A percentile compares a stretch with the other conserved stretches of the same genome.
These are phyloP conservation scores for Boletus rubroflammeus DNA, from an alignment of 768 basidiomycete genomes.

Conservation along the genomic window DNA sequence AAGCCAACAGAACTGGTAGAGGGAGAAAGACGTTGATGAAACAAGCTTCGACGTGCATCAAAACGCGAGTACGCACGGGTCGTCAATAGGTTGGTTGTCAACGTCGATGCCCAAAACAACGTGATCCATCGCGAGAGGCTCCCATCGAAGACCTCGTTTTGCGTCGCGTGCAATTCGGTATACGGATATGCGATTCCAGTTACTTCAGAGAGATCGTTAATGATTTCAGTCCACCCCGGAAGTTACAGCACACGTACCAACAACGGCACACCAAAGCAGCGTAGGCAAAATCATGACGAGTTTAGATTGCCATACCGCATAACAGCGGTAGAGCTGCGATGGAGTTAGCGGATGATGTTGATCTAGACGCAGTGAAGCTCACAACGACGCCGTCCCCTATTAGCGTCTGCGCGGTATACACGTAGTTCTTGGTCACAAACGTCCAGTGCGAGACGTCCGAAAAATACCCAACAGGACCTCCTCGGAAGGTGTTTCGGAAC, in stretches of 20 bases:
- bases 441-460: not conserved
- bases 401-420: not conserved
- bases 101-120: not conserved
- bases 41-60: too few relatives aligned
- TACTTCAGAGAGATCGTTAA: not conserved
- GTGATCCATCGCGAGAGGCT: not conserved
- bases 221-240: not conserved
- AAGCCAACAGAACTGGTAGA: not conserved
- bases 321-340: not conserved
- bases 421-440: not conserved
- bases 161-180: not conserved
- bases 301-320: not conserved
- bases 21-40: not conserved
- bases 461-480: not conserved
- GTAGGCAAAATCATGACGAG: not conserved
- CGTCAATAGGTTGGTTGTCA: slow-evolving; percentile 1
- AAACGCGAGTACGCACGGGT: not conserved
- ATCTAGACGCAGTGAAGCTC: not conserved
- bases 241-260: not conserved
- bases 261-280: not conserved
- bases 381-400: not conserved
- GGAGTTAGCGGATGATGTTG: not conserved
- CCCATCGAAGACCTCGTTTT: not conserved
- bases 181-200: not conserved
- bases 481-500: not conserved